Evolutionary conservation across 495 filamentous ascomycete genomes (phyloP).

Genomic region (Xylaria palmicola): DNA sequence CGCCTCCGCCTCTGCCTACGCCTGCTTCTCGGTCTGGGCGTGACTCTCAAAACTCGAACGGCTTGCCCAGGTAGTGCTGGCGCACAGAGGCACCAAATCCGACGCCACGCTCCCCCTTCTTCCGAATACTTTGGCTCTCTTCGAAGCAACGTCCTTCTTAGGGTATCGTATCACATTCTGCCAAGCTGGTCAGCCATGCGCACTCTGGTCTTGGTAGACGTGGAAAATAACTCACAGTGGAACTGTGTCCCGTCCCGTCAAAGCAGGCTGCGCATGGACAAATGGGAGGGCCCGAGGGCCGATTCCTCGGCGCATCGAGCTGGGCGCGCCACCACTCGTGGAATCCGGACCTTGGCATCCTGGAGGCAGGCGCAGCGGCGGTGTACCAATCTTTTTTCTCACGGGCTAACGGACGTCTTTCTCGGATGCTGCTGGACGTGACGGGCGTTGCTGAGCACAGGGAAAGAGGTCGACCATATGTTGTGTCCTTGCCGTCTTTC

Average conservation of each 20-base stretch:
- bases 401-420: neutral
- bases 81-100: slow-evolving; percentile 23
- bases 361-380: neutral
- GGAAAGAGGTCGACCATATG: neutral
- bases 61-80: slow-evolving; percentile 8
- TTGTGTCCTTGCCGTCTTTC: neutral
- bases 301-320: slow-evolving; percentile 11
- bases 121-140: neutral
- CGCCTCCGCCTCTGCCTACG: no score
- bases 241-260: slow-evolving; percentile 20
- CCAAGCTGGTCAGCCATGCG: slow-evolving; percentile 2
- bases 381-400: neutral
- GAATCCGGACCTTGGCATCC: slow-evolving; percentile 23
- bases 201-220: neutral
- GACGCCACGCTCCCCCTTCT: slow-evolving; percentile 21
- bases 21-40: neutral
- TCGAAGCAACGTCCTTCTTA: neutral
- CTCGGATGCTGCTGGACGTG: neutral
- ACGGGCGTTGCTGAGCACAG: neutral
- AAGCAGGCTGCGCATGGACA: slow-evolving; percentile 33
- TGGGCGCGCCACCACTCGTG: slow-evolving; percentile 27
- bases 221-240: slow-evolving; percentile 7
- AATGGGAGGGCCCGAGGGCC: slow-evolving; percentile 18
- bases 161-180: neutral
- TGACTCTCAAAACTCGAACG: slow-evolving; percentile 13